phyloP scores from a whole-genome alignment of 176 grass and related monocot species.

The Aegilops bicornis region DNA sequence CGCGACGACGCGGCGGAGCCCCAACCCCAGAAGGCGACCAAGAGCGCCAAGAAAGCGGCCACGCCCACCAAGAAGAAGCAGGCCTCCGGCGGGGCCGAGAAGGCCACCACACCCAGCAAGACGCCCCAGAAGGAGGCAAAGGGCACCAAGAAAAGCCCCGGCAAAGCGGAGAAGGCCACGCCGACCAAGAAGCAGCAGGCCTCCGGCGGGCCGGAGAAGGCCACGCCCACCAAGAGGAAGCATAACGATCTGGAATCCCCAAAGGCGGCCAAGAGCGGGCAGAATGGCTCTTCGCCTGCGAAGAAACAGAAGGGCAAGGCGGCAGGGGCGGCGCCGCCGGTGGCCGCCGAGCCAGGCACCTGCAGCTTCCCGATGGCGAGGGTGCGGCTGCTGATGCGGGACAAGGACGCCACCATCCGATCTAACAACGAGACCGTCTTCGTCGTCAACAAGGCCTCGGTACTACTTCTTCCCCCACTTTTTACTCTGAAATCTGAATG shows the following conservation, averaged over 20 bases:
- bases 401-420: slow-evolving; percentile 49
- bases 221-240: slow-evolving; percentile 33
- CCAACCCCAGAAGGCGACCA: background rate
- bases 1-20: background rate
- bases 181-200: background rate
- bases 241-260: background rate
- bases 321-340: background rate
- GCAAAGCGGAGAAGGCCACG: slow-evolving; percentile 16
- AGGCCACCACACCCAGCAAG: background rate
- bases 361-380: slow-evolving; percentile 68
- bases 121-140: background rate
- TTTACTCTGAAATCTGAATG: background rate
- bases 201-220: background rate
- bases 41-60: background rate
- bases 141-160: background rate
- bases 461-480: slow-evolving; percentile 12
- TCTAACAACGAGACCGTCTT: slow-evolving; percentile 66
- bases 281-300: slow-evolving; percentile 5
- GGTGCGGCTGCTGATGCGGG: slow-evolving; percentile 65
- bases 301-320: slow-evolving; percentile 42
- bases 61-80: slow-evolving; percentile 8
- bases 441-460: slow-evolving; percentile 88
- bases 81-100: background rate
- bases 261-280: slow-evolving; percentile 17
- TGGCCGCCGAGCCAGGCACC: background rate